These are phyloP conservation scores for Colletotrichum noveboracense DNA, from an alignment of 2,329 filamentous ascomycete genomes.

Conservation along the genomic window DNA sequence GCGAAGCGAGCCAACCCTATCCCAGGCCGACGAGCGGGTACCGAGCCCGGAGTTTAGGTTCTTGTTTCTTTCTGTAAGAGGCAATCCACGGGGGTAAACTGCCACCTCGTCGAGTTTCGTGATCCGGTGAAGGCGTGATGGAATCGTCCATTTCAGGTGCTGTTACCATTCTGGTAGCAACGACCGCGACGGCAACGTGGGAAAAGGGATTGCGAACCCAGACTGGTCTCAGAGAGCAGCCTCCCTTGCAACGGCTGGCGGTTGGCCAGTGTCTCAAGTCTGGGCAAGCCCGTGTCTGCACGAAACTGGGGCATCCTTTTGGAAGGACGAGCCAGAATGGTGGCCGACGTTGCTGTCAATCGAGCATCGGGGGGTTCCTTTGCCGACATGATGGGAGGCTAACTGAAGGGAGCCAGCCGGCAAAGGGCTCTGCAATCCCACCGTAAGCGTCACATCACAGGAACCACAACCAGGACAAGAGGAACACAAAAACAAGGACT, in stretches of 20 bases:
- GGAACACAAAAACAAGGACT: background rate
- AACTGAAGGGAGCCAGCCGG: background rate
- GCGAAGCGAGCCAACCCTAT: background rate
- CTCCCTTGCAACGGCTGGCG: background rate
- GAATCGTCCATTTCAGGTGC: background rate
- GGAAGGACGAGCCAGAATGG: background rate
- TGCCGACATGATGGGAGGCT: background rate
- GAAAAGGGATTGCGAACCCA: background rate
- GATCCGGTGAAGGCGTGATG: background rate
- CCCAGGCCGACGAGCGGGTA: background rate
- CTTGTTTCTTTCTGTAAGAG: background rate
- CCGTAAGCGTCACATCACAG: background rate
- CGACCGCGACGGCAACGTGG: background rate
- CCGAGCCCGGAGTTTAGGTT: background rate
- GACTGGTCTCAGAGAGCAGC: background rate
- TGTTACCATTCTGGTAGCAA: background rate
- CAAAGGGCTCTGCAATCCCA: background rate
- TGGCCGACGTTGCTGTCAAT: constrained; percentile 8
- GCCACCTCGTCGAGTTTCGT: background rate
- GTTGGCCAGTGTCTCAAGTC: constrained; percentile 5
- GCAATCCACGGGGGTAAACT: background rate
- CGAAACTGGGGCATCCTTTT: constrained; percentile 5
- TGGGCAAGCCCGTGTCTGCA: constrained; percentile 22
- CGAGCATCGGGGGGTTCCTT: background rate
- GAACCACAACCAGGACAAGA: background rate